These are phyloP conservation scores for Cymbopogon citratus DNA, from an alignment of 176 grass and related monocot genomes.

Conservation along the genomic window DNA sequence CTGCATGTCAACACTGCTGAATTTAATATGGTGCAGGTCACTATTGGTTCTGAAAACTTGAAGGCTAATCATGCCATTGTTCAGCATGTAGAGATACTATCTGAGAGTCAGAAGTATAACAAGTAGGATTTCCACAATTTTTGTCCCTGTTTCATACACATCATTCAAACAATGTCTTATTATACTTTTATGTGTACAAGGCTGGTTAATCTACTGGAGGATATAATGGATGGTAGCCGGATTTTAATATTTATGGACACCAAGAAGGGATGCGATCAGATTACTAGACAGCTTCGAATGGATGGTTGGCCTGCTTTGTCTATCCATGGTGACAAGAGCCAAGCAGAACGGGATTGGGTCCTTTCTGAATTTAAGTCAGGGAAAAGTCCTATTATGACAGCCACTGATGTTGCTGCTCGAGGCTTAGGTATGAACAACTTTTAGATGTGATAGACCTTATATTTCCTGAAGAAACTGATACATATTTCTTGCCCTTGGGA, in stretches of 20 bases:
- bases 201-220: slow-evolving; percentile 93
- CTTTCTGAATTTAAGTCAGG: slow-evolving; percentile 98
- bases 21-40: slow-evolving; percentile 47
- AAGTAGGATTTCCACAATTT: slow-evolving; percentile 54
- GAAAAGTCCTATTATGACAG: slow-evolving; percentile 97
- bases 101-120: slow-evolving; percentile 98
- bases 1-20: slow-evolving; percentile 16
- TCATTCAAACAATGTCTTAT: neutral
- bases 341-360: slow-evolving; percentile 94
- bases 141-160: slow-evolving; percentile 1
- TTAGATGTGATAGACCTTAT: neutral
- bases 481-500: slow-evolving; percentile 2
- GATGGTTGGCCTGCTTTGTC: slow-evolving; percentile 98
- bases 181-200: slow-evolving; percentile 32
- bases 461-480: slow-evolving; percentile 6
- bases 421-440: slow-evolving; percentile 67
- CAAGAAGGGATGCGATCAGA: slow-evolving; percentile 91
- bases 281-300: slow-evolving; percentile 85
- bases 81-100: slow-evolving; percentile 93
- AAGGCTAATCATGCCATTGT: slow-evolving; percentile 99
- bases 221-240: slow-evolving; percentile 97
- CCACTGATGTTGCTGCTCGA: slow-evolving; percentile 90
- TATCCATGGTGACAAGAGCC: slow-evolving; percentile 98
- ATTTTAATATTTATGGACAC: slow-evolving; percentile 99
- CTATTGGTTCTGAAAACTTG: slow-evolving; percentile 93